phyloP scores from a whole-genome alignment of 139 green algal species.

The Spirogloea muscicola region DNA sequence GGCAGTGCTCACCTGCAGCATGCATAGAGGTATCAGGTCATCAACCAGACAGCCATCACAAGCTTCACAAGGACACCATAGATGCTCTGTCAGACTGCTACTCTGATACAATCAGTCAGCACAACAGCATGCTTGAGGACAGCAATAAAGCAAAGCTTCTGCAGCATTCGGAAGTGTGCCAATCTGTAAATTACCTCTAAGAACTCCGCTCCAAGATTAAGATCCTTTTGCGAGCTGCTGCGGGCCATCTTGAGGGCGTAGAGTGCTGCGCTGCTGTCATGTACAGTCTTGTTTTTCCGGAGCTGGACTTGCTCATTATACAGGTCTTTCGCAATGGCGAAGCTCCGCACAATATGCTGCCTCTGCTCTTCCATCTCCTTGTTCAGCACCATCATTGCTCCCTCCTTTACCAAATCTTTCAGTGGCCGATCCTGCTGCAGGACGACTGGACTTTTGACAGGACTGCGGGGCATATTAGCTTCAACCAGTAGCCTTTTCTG shows the following conservation, averaged over 20 bases:
- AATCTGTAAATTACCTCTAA: constrained; percentile 29
- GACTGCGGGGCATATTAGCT: too few species aligned
- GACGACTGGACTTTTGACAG: too few species aligned
- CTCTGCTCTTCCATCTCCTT: constrained; percentile 12
- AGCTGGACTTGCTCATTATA: constrained; percentile 34
- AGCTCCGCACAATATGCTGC: constrained; percentile 28
- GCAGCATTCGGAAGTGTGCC: too few species aligned
- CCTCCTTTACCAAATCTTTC: too few species aligned
- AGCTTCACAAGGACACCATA: too few species aligned
- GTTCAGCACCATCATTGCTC: too few species aligned
- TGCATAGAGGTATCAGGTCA: background rate
- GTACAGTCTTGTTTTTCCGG: background rate
- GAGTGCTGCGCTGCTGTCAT: background rate
- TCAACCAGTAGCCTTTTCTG: background rate
- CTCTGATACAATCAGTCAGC: too few species aligned
- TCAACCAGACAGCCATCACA: too few species aligned
- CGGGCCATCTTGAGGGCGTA: background rate
- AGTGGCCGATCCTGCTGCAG: too few species aligned
- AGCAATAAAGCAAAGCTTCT: too few species aligned
- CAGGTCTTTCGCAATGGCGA: constrained; percentile 20
- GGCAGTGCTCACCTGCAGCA: constrained; percentile 19
- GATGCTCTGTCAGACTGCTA: too few species aligned
- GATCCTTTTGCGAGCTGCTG: constrained; percentile 28
- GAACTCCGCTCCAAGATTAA: constrained; percentile 20
- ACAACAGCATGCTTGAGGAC: too few species aligned